phyloP scores from a whole-genome alignment of 495 filamentous ascomycete species.

The Daldinia concentrica region DNA sequence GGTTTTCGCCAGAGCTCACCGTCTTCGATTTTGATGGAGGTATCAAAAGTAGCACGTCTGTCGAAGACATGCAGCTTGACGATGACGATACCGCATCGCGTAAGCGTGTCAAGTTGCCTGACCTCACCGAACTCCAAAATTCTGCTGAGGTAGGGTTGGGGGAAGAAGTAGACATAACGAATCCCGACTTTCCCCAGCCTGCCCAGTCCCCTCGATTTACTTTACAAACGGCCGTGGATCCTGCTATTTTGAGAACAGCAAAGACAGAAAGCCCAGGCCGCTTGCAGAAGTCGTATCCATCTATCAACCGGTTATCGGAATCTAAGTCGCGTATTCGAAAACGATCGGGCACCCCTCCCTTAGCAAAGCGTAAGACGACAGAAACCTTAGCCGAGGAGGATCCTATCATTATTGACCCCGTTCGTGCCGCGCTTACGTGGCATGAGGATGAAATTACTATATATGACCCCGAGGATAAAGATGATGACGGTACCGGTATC shows the following conservation, averaged over 20 bases:
- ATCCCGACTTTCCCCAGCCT: constrained; percentile 3
- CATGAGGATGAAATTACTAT: constrained; percentile 86
- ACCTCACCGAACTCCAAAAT: constrained; percentile 33
- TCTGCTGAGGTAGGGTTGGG: constrained; percentile 20
- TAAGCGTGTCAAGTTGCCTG: constrained; percentile 52
- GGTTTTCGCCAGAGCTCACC: constrained; percentile 35
- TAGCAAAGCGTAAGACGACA: constrained; percentile 39
- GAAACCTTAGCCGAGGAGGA: constrained; percentile 37
- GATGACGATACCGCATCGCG: constrained; percentile 42
- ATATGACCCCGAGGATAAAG: constrained; percentile 75
- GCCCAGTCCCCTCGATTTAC: constrained; percentile 33
- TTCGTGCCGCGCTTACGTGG: constrained; percentile 74
- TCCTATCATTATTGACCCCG: constrained; percentile 57
- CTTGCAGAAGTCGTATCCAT: constrained; percentile 49
- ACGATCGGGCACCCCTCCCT: constrained; percentile 56
- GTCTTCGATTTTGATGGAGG: constrained; percentile 38
- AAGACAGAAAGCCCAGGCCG: constrained; percentile 37
- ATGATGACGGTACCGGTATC: constrained; percentile 81
- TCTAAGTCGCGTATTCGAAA: constrained; percentile 54
- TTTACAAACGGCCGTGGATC: constrained; percentile 43
- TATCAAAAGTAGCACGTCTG: constrained; percentile 25
- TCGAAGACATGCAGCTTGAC: constrained; percentile 43
- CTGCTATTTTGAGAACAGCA: constrained; percentile 41
- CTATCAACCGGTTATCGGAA: constrained; percentile 50
- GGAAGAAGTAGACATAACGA: background rate